Evolutionary conservation across 2,329 filamentous ascomycete genomes (phyloP), one percentile per base, ranked within the genome.

Genomic region (Penicillium sp.): DNA sequence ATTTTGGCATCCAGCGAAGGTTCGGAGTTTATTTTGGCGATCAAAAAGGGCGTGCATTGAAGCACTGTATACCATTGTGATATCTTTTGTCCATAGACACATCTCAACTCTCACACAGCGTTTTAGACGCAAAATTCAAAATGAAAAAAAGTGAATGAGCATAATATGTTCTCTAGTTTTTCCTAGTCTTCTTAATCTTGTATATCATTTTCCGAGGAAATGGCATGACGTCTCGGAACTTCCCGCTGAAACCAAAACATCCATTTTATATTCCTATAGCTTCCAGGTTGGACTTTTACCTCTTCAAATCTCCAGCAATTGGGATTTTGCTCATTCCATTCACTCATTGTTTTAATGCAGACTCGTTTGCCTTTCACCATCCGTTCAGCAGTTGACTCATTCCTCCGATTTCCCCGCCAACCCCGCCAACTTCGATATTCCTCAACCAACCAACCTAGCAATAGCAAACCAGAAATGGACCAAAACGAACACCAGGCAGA

Each of bases 61-160:
- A 39, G 42, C 46, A 51, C 50, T 57, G 55, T 58, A 57, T 59
- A 57, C 52, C 55, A 59, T 57, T 52, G 51, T 54, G 19, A 21
- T 42, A 21, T 43, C 52, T 32, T 51, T 49, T 54, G 51, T 58
- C 52, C 31, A 61, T 63, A 64, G 61, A 61, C 51, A 48, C 52
- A 49, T 62, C 60, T 59, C 62, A 53, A 55, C 62, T 64, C 61
- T 55, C 48, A 50, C 37, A 51, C 53, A 40, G 51, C 57, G 53
- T 53, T 41, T 39, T 43, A 51, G 45, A 52, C 54, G 56, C 58
- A 42, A 28, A 53, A 48, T 49, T 48, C 33, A 46, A 57, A 56
- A 57, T 57, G 51, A 57, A 57, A 57, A 59, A 60, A 54, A 60
- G 39, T 56, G 45, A 56, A 53, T 51, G 51, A 54, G 44, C 48